A percentile compares a stretch with the other conserved stretches of the same genome.
These are phyloP conservation scores for Phytophthora sp. DNA, from an alignment of 352 stramenopile genomes.

Conservation along the genomic window DNA sequence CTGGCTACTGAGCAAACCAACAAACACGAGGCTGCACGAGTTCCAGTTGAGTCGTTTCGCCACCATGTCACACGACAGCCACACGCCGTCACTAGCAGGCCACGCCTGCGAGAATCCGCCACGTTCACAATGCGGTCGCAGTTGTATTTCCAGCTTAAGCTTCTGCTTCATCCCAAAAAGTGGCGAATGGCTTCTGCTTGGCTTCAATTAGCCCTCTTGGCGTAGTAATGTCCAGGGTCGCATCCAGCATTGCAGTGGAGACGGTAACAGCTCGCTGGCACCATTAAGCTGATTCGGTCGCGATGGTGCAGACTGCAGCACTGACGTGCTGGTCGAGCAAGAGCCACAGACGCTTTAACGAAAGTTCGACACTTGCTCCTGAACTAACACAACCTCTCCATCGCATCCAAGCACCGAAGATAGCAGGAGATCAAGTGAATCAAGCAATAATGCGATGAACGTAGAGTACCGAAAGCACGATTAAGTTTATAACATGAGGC, in stretches of 20 bases:
- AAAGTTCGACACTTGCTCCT: conserved; percentile 1
- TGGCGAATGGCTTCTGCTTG: conserved; percentile 4
- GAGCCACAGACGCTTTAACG: conserved; percentile 10
- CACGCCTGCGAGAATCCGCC: background rate
- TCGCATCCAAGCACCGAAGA: background rate
- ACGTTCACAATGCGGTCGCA: background rate
- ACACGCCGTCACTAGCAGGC: background rate
- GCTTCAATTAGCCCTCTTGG: background rate
- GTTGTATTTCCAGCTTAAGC: background rate
- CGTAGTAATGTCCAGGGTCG: background rate
- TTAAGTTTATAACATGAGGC: conserved; percentile 8
- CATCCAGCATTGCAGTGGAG: conserved; percentile 12
- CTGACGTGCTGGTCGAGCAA: conserved; percentile 1
- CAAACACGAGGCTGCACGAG: too few species aligned
- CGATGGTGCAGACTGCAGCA: background rate
- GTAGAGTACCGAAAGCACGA: too few species aligned
- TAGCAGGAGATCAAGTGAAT: background rate
- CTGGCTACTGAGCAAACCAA: too few species aligned
- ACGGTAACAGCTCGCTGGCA: background rate
- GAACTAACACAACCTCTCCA: background rate
- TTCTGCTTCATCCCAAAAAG: background rate
- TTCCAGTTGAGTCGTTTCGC: background rate
- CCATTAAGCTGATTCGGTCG: conserved; percentile 10
- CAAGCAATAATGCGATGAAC: too few species aligned
- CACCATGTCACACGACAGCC: background rate